These are phyloP conservation scores for Balamuthia mandrillaris DNA, from an alignment of 208 protist genomes.

Conservation along the genomic window DNA sequence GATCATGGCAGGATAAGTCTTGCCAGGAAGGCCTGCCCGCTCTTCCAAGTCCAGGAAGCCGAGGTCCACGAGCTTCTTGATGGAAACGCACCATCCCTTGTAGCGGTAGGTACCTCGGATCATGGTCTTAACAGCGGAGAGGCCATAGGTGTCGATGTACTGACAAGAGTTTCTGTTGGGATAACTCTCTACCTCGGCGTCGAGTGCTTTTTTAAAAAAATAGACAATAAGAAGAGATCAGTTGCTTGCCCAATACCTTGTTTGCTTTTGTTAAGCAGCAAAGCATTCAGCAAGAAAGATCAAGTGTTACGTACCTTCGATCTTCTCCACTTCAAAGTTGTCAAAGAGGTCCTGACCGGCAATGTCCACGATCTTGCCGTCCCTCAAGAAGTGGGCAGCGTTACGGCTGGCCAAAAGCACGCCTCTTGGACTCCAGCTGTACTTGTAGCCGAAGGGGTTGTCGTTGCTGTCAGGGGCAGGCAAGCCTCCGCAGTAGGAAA, in stretches of 20 bases:
- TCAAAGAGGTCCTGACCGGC: slow-evolving; percentile 31
- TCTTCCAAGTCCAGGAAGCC: slow-evolving; percentile 7
- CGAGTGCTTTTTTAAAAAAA: no score
- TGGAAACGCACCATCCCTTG: slow-evolving; percentile 28
- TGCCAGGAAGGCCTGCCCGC: slow-evolving; percentile 6
- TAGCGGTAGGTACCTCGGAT: slow-evolving; percentile 71
- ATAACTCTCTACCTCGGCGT: slow-evolving; percentile 56
- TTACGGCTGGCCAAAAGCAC: slow-evolving; percentile 50
- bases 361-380: slow-evolving; percentile 28
- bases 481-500: slow-evolving; percentile 73
- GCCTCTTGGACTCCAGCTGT: slow-evolving; percentile 73
- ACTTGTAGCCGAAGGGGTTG: slow-evolving; percentile 83
- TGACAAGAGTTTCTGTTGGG: slow-evolving; percentile 67
- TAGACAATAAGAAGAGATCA: no score
- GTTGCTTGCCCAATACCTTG: no score
- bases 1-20: not conserved
- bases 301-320: no score
- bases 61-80: slow-evolving; percentile 42
- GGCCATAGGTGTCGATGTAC: slow-evolving; percentile 55
- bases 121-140: slow-evolving; percentile 55
- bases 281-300: no score
- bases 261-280: no score
- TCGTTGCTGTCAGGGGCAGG: slow-evolving; percentile 70
- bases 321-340: slow-evolving; percentile 7
- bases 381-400: slow-evolving; percentile 13